These are phyloP conservation scores for Macaranga tanarius DNA, from an alignment of 441 rosid species.

Conservation along the genomic window DNA sequence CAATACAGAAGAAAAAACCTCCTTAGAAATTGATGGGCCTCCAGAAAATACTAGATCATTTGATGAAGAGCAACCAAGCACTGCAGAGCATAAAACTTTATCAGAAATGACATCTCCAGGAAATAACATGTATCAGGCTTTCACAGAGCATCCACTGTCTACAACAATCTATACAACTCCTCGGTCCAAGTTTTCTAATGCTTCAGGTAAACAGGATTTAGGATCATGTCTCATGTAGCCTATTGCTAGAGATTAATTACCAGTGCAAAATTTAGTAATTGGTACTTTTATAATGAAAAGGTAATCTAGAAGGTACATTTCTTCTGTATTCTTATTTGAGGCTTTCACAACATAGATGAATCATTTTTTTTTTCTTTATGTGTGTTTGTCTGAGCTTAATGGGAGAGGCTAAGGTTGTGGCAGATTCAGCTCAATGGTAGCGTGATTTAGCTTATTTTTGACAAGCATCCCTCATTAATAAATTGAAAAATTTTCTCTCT, in stretches of 20 bases:
- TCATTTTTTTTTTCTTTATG: background rate
- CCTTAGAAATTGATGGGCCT: conserved; percentile 22
- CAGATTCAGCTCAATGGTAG: conserved; percentile 14
- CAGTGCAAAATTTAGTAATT: background rate
- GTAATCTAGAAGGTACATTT: background rate
- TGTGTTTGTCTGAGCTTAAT: background rate
- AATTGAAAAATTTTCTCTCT: conserved; percentile 15
- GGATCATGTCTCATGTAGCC: conserved; percentile 1
- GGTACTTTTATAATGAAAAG: background rate
- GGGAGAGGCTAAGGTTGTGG: background rate
- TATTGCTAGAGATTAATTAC: background rate
- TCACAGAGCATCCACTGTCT: conserved; percentile 30
- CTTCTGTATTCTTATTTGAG: background rate
- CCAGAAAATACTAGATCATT: conserved; percentile 30
- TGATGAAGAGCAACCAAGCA: conserved; percentile 31
- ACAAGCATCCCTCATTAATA: background rate
- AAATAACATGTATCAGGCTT: conserved; percentile 8
- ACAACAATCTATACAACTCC: conserved; percentile 39
- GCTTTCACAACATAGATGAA: background rate
- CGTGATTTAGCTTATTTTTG: background rate
- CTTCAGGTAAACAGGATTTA: conserved; percentile 41
- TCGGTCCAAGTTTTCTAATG: conserved; percentile 34
- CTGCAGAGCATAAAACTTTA: conserved; percentile 21
- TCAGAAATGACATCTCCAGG: conserved; percentile 23
- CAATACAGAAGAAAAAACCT: conserved; percentile 23